phyloP scores from a whole-genome alignment of 768 basidiomycete genomes.

The Leccinum pellstonianum region DNA sequence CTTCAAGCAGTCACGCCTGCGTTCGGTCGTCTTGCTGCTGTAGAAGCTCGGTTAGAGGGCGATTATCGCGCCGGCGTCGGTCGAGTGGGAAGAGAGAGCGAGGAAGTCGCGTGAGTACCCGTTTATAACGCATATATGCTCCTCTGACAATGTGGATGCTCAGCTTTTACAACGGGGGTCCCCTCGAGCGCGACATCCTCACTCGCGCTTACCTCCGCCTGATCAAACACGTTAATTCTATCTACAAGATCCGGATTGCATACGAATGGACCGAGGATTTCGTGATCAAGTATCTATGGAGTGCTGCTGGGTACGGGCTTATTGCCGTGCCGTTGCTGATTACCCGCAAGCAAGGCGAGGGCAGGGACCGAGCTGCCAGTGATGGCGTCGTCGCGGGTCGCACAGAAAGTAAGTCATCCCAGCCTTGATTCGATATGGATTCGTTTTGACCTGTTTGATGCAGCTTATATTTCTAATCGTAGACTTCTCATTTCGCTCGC shows the following conservation, averaged over 20 bases:
- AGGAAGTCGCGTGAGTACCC: slow-evolving; percentile 81
- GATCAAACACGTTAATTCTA: slow-evolving; percentile 87
- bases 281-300: slow-evolving; percentile 96
- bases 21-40: slow-evolving; percentile 85
- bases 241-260: slow-evolving; percentile 91
- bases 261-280: slow-evolving; percentile 98
- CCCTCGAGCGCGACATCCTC: slow-evolving; percentile 79
- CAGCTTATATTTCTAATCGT: slow-evolving; percentile 91
- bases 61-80: slow-evolving; percentile 89
- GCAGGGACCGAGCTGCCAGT: slow-evolving; percentile 6
- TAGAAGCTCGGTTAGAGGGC: slow-evolving; percentile 85
- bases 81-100: slow-evolving; percentile 82
- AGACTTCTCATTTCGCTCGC: slow-evolving; percentile 91
- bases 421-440: not conserved
- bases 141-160: not conserved
- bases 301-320: slow-evolving; percentile 72
- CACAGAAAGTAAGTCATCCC: slow-evolving; percentile 44
- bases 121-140: not conserved
- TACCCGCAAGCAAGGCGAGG: slow-evolving; percentile 41
- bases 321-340: slow-evolving; percentile 90
- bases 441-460: not conserved
- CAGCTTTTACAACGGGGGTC: slow-evolving; percentile 91
- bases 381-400: slow-evolving; percentile 44
- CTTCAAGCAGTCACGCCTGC: slow-evolving; percentile 86
- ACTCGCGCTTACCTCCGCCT: slow-evolving; percentile 72